Conservation (phyloP, 2,329 filamentous ascomycete genomes). For the Venturia pyrina region DNA sequence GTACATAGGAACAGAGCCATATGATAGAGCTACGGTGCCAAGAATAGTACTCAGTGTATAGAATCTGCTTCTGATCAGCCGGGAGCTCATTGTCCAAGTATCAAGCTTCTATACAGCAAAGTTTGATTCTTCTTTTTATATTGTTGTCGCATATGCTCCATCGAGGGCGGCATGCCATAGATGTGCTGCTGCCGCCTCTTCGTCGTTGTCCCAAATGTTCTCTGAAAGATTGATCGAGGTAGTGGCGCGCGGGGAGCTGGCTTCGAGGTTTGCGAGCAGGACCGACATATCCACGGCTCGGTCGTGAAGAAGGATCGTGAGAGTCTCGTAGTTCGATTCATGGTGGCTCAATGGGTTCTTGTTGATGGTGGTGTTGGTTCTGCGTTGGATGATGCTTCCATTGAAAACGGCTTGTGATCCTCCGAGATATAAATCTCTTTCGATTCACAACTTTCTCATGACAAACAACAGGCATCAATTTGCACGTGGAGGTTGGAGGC, state of each 20-base stretch:
- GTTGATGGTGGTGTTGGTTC: background rate
- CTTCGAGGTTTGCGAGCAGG: slow-evolving; percentile 22
- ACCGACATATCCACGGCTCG: slow-evolving; percentile 27
- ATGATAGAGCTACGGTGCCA: slow-evolving; percentile 69
- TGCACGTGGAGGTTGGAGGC: background rate
- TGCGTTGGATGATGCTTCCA: background rate
- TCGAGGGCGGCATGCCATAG: slow-evolving; percentile 36
- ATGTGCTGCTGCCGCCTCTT: slow-evolving; percentile 16
- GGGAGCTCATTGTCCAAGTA: background rate
- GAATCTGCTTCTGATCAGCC: slow-evolving; percentile 38
- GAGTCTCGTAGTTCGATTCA: slow-evolving; percentile 5
- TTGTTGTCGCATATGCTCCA: slow-evolving; percentile 54
- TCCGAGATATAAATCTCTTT: background rate
- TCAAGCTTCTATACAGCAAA: slow-evolving; percentile 41
- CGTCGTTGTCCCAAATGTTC: slow-evolving; percentile 25
- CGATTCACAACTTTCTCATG: background rate
- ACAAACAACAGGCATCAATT: background rate
- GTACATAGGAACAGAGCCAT: slow-evolving; percentile 77
- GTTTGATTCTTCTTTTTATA: slow-evolving; percentile 61
- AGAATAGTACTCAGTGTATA: slow-evolving; percentile 70
- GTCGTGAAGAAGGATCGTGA: slow-evolving; percentile 14
- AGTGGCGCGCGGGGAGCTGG: background rate
- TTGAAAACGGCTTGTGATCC: background rate
- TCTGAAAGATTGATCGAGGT: slow-evolving; percentile 16
- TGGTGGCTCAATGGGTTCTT: slow-evolving; percentile 14